Evolutionary conservation across 2,329 filamentous ascomycete species (phyloP).

Genomic region (Aspergillus puulaauensis): DNA sequence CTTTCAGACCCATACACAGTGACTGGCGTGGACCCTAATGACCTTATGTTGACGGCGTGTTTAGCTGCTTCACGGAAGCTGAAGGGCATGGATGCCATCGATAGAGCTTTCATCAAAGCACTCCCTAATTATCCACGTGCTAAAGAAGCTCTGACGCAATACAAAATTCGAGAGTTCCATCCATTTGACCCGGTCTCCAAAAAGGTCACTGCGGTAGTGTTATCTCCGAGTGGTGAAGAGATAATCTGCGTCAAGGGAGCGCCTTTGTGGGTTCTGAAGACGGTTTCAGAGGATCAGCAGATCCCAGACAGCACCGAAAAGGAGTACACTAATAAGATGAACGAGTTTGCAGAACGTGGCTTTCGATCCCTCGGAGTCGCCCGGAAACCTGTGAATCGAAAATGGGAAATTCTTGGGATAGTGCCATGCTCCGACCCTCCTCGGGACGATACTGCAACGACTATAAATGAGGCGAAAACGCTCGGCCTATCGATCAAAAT

Average conservation of each 20-base stretch:
- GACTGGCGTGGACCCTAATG: conserved; percentile 76
- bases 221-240: conserved; percentile 78
- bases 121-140: conserved; percentile 79
- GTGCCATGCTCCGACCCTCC: conserved; percentile 93
- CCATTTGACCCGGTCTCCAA: conserved; percentile 93
- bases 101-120: conserved; percentile 90
- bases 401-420: conserved; percentile 91
- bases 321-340: conserved; percentile 89
- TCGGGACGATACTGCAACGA: conserved; percentile 85
- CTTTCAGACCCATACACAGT: conserved; percentile 82
- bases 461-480: conserved; percentile 83
- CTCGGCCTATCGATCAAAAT: conserved; percentile 92
- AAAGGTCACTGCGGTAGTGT: conserved; percentile 81
- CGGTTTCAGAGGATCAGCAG: conserved; percentile 79
- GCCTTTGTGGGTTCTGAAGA: conserved; percentile 82
- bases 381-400: conserved; percentile 76
- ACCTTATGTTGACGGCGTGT: conserved; percentile 90
- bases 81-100: conserved; percentile 92
- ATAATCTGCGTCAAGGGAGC: conserved; percentile 91
- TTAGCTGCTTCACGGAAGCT: conserved; percentile 89
- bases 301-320: conserved; percentile 74
- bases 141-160: conserved; percentile 77
- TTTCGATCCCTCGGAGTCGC: conserved; percentile 93
- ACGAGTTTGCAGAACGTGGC: conserved; percentile 87
- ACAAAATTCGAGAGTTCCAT: conserved; percentile 79